Conservation (phyloP, 805 yeast genomes). For the Candida morakotiae region DNA sequence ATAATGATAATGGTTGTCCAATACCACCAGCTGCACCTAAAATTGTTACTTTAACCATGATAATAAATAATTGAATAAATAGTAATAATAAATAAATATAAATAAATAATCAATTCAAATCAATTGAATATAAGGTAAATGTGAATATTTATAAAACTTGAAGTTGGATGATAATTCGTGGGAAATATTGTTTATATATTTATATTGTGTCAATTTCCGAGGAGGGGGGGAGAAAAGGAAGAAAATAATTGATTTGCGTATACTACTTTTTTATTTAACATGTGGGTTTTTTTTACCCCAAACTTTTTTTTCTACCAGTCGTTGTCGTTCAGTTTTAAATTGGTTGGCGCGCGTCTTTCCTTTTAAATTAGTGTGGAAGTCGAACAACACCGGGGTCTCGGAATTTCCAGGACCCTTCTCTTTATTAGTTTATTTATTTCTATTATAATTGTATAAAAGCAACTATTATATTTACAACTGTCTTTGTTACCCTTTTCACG, state of each 20-base stretch:
- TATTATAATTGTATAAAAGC: no score
- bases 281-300: slow-evolving; percentile 5
- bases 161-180: no score
- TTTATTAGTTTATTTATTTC: no score
- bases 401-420: no score
- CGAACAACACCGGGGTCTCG: no score
- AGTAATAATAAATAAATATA: not conserved
- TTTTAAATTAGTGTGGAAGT: no score
- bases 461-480: no score
- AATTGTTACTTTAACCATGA: slow-evolving; percentile 69
- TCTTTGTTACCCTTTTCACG: no score
- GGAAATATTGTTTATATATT: no score
- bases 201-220: no score
- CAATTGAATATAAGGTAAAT: not conserved
- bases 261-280: not conserved
- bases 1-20: slow-evolving; percentile 86
- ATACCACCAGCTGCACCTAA: slow-evolving; percentile 94
- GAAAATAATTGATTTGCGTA: no score
- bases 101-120: not conserved
- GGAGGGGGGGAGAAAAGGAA: no score
- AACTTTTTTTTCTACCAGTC: not conserved
- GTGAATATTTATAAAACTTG: not conserved
- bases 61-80: not conserved
- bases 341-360: not conserved
- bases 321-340: not conserved